Conservation (phyloP, 2,329 filamentous ascomycete species). For the Pestalotiopsis sp. region DNA sequence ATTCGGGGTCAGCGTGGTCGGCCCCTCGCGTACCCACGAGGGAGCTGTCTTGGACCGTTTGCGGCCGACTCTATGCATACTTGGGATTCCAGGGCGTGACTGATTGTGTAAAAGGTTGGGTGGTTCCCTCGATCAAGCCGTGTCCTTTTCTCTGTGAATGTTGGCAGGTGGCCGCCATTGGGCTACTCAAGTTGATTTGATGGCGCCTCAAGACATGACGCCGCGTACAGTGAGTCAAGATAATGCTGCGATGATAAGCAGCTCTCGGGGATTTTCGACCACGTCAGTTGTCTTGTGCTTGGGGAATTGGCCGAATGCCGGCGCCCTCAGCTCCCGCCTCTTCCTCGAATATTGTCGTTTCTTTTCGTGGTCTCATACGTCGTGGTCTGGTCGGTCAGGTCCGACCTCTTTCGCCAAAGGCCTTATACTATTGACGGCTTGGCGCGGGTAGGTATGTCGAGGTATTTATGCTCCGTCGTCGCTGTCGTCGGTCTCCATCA, state of each 20-base stretch:
- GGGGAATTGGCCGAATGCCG: neutral
- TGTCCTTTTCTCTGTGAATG: no score
- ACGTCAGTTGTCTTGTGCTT: neutral
- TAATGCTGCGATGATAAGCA: neutral
- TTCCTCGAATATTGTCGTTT: neutral
- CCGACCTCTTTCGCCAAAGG: neutral
- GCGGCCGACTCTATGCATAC: no score
- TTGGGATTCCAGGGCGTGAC: no score
- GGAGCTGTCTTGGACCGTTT: no score
- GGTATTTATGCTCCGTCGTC: slow-evolving; percentile 1
- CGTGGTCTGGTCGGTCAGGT: neutral
- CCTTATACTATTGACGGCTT: neutral
- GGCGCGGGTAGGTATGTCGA: neutral
- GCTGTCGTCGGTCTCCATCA: slow-evolving; percentile 8
- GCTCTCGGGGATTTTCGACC: neutral
- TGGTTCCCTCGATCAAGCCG: no score
- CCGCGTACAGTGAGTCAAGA: no score
- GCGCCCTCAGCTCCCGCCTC: neutral
- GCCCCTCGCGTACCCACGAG: no score
- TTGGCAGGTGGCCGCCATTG: no score
- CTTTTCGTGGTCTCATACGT: neutral
- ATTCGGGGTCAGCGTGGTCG: no score
- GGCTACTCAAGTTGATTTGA: no score
- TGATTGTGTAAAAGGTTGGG: no score
- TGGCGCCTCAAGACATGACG: no score